A percentile compares a stretch with the other conserved stretches of the same genome.
phyloP scores from a whole-genome alignment of 169 alveolate species.

The Plasmodium vivax region DNA sequence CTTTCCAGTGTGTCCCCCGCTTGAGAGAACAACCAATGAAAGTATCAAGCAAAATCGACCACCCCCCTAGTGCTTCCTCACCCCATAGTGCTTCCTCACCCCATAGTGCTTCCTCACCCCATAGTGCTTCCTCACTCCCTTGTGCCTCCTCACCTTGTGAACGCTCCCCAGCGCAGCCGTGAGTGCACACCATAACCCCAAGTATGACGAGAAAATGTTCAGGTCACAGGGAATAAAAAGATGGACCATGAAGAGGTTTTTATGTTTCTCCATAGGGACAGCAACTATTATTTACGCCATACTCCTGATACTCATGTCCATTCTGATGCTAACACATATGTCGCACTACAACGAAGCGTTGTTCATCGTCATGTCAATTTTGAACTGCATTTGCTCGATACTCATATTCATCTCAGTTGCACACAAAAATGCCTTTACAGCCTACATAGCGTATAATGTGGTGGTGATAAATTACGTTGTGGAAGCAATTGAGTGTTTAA shows the following conservation, averaged over 20 bases:
- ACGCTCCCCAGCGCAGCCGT: background rate
- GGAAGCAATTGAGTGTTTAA: constrained; percentile 52
- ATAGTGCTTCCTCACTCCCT: too few relatives aligned
- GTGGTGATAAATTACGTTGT: constrained; percentile 65
- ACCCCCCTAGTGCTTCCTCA: too few relatives aligned
- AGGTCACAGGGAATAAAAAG: constrained; percentile 57
- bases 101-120: too few relatives aligned
- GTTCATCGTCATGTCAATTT: constrained; percentile 45
- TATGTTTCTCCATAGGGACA: constrained; percentile 68
- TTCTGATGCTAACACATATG: constrained; percentile 59
- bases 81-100: too few relatives aligned
- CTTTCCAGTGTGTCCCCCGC: background rate
- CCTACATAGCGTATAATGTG: constrained; percentile 68
- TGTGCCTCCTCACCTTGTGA: background rate
- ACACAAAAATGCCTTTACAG: constrained; percentile 74
- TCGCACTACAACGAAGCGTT: constrained; percentile 66
- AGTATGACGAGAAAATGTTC: constrained; percentile 34
- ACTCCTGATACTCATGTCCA: constrained; percentile 43
- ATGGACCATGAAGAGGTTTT: constrained; percentile 72
- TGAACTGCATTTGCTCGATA: constrained; percentile 38
- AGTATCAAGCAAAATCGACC: background rate
- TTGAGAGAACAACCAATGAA: background rate
- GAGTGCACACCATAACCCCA: background rate
- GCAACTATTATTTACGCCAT: constrained; percentile 49
- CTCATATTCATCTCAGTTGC: constrained; percentile 44